These are phyloP conservation scores for Pythium aphanidermatum DNA, from an alignment of 352 stramenopile genomes.

Conservation along the genomic window DNA sequence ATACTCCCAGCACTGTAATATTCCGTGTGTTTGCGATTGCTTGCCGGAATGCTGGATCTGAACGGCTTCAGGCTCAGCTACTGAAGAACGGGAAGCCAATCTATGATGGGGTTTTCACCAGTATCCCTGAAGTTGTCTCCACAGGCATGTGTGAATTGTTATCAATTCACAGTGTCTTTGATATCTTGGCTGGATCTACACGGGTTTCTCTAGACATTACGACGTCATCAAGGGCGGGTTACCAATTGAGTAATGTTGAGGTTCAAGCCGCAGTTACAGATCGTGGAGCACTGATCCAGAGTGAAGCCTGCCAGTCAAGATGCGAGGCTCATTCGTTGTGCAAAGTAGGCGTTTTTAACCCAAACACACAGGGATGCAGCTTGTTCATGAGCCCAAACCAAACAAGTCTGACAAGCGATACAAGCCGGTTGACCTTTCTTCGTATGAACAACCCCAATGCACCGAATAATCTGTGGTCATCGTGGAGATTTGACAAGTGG, in stretches of 20 bases:
- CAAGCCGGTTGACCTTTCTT: slow-evolving; percentile 19
- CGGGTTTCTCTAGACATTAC: slow-evolving; percentile 31
- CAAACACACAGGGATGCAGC: slow-evolving; percentile 26
- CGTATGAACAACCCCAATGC: slow-evolving; percentile 19
- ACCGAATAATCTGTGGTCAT: slow-evolving; percentile 37
- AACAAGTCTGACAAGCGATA: slow-evolving; percentile 20
- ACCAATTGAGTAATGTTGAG: slow-evolving; percentile 30
- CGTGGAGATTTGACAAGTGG: slow-evolving; percentile 32
- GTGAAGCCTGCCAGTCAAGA: slow-evolving; percentile 28
- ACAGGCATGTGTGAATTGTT: slow-evolving; percentile 33
- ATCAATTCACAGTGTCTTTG: slow-evolving; percentile 38
- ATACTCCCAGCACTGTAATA: slow-evolving; percentile 32
- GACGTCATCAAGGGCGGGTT: slow-evolving; percentile 30
- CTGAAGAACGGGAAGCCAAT: slow-evolving; percentile 20
- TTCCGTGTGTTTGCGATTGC: slow-evolving; percentile 31
- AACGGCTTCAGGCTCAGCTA: slow-evolving; percentile 31
- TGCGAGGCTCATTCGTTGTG: slow-evolving; percentile 42
- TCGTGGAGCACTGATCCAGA: slow-evolving; percentile 31
- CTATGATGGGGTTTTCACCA: slow-evolving; percentile 37
- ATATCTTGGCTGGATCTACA: slow-evolving; percentile 20
- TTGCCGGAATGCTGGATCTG: slow-evolving; percentile 38
- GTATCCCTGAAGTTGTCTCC: slow-evolving; percentile 17
- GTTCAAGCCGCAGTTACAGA: slow-evolving; percentile 30
- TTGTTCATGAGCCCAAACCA: slow-evolving; percentile 37
- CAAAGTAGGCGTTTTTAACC: slow-evolving; percentile 32